phyloP scores from a whole-genome alignment of 2,329 filamentous ascomycete genomes.

The Colletotrichum navitas region DNA sequence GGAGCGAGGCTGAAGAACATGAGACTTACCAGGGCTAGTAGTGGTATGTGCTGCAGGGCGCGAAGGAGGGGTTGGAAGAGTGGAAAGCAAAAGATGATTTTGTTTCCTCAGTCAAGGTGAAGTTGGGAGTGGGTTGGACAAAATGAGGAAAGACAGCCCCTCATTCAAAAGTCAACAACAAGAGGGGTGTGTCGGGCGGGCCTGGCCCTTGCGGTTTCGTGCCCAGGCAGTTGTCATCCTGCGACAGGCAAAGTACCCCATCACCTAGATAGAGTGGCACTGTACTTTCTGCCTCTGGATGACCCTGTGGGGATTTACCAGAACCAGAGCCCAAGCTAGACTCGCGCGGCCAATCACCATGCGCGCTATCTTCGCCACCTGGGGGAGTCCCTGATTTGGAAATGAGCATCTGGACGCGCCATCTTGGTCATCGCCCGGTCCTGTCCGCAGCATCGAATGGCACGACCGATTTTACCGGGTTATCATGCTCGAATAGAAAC shows the following conservation, averaged over 20 bases:
- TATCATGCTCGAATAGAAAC: background rate
- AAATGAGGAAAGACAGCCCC: conserved; percentile 43
- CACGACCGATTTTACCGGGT: conserved; percentile 7
- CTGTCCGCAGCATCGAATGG: conserved; percentile 28
- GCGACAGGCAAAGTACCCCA: conserved; percentile 17
- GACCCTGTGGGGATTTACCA: conserved; percentile 22
- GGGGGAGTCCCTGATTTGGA: conserved; percentile 32
- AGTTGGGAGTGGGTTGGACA: conserved; percentile 43
- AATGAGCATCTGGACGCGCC: conserved; percentile 20
- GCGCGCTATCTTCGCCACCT: conserved; percentile 31
- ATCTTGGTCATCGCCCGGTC: conserved; percentile 24
- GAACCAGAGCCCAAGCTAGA: conserved; percentile 35
- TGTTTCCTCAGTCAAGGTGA: conserved; percentile 39
- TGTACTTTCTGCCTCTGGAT: conserved; percentile 21
- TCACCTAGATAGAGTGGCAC: background rate
- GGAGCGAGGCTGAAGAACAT: conserved; percentile 1
- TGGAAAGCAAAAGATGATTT: conserved; percentile 38
- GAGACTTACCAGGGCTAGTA: conserved; percentile 34
- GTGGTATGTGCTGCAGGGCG: conserved; percentile 36
- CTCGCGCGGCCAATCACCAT: conserved; percentile 34
- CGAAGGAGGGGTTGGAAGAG: conserved; percentile 25
- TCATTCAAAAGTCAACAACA: conserved; percentile 44
- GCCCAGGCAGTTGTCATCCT: conserved; percentile 34
- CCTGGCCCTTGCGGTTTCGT: conserved; percentile 42
- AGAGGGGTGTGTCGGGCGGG: conserved; percentile 42